Base-by-base conservation (phyloP, 345 rosid species). In the Psidium friedrichsthalianum region DNA sequence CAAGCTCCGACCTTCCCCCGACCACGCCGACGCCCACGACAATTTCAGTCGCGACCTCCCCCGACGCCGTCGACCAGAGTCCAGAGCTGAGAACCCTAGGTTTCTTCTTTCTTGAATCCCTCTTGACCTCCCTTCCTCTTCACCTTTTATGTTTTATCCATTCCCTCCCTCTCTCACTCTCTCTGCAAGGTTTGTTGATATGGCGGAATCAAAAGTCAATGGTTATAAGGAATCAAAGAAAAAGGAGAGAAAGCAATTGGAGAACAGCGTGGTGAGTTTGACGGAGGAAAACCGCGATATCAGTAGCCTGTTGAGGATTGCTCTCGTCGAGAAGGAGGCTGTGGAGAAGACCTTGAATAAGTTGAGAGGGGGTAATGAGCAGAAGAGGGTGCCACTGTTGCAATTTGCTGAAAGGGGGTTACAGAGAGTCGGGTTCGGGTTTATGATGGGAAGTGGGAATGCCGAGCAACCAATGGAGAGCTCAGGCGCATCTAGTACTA, bases 351-450 rank as follows among this genome's bases (percentile, higher is more conserved):
- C 86, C 87, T 85, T 92, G 90, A 89, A 89, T 74, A 92, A 89
- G 83, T 82, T 93, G 90, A 97, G 91, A 88, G 98, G 94, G 59
- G 88, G 85, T 29, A 90, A 44, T 54, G 98, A 95, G 85, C 98
- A 93, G 85, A 96, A 92, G 92, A 92, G 93, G 87, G 94, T 90
- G 82, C 87, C 97, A 3, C 86, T 97, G 82, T 80, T 97, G 86
- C 96, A 94, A 83, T 85, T 95, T 74, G 96, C 99, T 0, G 96
- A 92, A 86, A 78, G 96, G 27, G 97, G 99, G 56, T 90, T 94
- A 91, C 99, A 94, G 85, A 93, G 95, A 74, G 95, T 96, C 2
- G 98, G 99, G 24, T 94, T 97, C 36, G 99, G 98, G 27, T 94
- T 97, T 86, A 95, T 96, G 91, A 93, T 94, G 90, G 95, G 94